A percentile compares a stretch with the other conserved stretches of the same genome.
Evolutionary conservation across 306 rosid species (phyloP).

Genomic region (Prunus mira): DNA sequence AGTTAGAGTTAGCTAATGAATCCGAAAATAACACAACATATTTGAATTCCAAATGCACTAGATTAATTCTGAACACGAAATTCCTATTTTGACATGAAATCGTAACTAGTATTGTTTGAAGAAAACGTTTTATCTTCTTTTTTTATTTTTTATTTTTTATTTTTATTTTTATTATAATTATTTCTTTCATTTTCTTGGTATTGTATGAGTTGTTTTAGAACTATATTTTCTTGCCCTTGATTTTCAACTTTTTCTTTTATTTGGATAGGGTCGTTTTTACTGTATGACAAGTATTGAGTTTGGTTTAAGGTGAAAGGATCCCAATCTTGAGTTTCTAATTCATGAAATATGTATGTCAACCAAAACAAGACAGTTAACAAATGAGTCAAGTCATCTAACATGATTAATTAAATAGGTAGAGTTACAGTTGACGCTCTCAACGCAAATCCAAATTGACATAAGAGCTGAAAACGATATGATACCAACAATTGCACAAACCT

Average conservation of each 20-base stretch:
- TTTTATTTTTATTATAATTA: too few relatives aligned
- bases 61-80: neutral
- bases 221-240: neutral
- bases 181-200: too few relatives aligned
- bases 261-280: neutral
- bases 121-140: neutral
- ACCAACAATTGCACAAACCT: neutral
- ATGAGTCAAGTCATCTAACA: neutral
- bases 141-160: too few relatives aligned
- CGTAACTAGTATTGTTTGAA: neutral
- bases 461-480: neutral
- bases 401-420: neutral
- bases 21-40: neutral
- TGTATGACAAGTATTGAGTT: neutral
- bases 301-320: neutral
- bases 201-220: neutral
- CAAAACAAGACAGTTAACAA: neutral
- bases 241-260: neutral
- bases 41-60: neutral
- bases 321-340: neutral
- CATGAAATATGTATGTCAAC: neutral
- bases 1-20: neutral
- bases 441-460: neutral
- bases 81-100: neutral
- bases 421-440: neutral